phyloP scores from a whole-genome alignment of 2,329 filamentous ascomycete genomes.

The Ramularia endophylla region DNA sequence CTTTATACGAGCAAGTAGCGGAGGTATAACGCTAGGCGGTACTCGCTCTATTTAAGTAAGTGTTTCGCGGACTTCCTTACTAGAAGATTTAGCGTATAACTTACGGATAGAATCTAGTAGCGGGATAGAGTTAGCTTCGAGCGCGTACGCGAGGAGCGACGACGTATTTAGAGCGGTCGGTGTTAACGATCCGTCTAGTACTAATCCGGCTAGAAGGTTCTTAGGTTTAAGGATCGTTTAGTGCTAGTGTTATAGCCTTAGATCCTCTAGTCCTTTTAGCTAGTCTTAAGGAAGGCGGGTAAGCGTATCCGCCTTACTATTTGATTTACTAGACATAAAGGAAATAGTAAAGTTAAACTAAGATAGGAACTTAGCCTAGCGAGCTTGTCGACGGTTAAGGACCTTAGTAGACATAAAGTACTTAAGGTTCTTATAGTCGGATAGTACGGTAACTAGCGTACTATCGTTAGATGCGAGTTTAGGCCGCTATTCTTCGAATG shows the following conservation, averaged over 20 bases:
- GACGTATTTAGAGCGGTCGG: not conserved
- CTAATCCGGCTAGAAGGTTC: too few species aligned
- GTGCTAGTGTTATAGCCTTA: too few species aligned
- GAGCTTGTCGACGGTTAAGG: too few species aligned
- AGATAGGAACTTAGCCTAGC: too few species aligned
- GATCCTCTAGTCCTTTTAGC: not conserved
- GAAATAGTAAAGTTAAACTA: too few species aligned
- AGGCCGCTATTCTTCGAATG: conserved; percentile 3
- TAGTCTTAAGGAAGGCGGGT: not conserved
- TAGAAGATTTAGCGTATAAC: not conserved
- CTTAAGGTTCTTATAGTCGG: conserved; percentile 2
- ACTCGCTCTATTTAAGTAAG: too few species aligned
- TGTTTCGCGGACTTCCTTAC: too few species aligned
- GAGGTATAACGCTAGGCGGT: too few species aligned
- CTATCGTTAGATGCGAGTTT: not conserved
- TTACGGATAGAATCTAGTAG: not conserved
- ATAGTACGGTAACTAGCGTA: not conserved
- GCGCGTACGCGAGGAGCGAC: not conserved
- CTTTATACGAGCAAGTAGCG: too few species aligned
- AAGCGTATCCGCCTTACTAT: not conserved
- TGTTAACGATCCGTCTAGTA: too few species aligned
- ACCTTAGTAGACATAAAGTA: too few species aligned
- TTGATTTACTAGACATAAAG: too few species aligned
- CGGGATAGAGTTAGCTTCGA: not conserved
- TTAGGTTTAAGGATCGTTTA: not conserved